Conservation (phyloP, 768 basidiomycete species). For the Podaxis rugospora region DNA sequence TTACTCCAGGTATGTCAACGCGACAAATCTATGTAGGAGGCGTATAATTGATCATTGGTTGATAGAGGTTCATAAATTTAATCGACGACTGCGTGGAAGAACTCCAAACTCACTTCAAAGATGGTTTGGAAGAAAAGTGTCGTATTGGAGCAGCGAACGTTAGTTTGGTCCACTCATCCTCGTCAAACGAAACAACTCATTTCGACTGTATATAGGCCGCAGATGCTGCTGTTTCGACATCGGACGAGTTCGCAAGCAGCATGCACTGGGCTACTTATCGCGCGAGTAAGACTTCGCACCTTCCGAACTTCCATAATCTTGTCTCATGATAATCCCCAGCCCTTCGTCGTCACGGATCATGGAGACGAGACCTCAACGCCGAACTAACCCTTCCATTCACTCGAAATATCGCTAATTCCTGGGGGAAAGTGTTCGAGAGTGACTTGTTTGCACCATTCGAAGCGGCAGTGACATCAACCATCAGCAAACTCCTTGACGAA, state of each 20-base stretch:
- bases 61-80: conserved; percentile 42
- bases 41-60: neutral
- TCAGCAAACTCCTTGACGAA: conserved; percentile 44
- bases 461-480: conserved; percentile 26
- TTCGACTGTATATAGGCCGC: conserved; percentile 29
- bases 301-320: neutral
- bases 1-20: conserved; percentile 32
- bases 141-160: conserved; percentile 46
- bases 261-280: conserved; percentile 63
- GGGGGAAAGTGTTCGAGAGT: conserved; percentile 57
- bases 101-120: conserved; percentile 45
- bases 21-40: neutral
- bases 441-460: conserved; percentile 52
- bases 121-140: conserved; percentile 58
- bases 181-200: neutral
- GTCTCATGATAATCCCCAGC: conserved; percentile 21
- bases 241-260: conserved; percentile 44
- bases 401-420: conserved; percentile 50
- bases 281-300: conserved; percentile 37
- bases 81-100: conserved; percentile 41
- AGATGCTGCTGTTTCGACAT: conserved; percentile 38
- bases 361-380: conserved; percentile 55
- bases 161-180: conserved; percentile 14
- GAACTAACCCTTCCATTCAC: conserved; percentile 57
- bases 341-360: conserved; percentile 51